Base-by-base conservation (phyloP, 1,284 basidiomycete species). In the Sanghuangporus baumii region DNA sequence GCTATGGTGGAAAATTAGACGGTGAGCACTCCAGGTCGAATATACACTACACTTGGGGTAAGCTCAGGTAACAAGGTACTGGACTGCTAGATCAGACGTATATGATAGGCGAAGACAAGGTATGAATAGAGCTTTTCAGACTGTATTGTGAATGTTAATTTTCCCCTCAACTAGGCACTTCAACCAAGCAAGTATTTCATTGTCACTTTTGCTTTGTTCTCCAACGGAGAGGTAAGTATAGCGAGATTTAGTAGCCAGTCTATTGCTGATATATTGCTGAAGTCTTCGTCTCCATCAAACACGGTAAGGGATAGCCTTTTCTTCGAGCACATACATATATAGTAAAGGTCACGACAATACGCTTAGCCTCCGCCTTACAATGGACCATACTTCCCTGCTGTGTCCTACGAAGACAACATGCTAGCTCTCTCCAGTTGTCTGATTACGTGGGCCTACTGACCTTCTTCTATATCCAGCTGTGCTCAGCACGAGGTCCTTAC, bases 1-100 rank as follows among this genome's bases (percentile, higher is more conserved):
- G 76, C 46, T 77, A 74, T 58, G 74, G 76, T 31, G 74, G 71
- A 41, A 72, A 73, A 59, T 70, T 77, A 20, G 72, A 67, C 52
- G 71, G 75, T 75, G 31, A 67, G 75, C 69, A n/a, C 40, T 26
- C 46, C 20, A n/a, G 14, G 12, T 36, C 8, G 20, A 16, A 36
- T 31, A 54, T 48, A 8, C 37, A 34, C 16, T 55, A 14, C 9
- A 6, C 20, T 9, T 38, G 20, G 31, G 51, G 36, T 48, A 47
- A 60, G 43, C 37, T 40, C 1, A n/a, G 56, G 20, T 55, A 23
- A 43, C 55, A 60, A 63, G 62, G 48, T 38, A 59, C 57, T 34
- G 55, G 59, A 36, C n/a, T 64, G 12, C 47, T 64, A 67, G 66
- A 64, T 51, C 67, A 69, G 43, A 43, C 43, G 8, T 68, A 69